phyloP scores from a whole-genome alignment of 371 early-diverging fungal genomes.

The Circinella umbellata region DNA sequence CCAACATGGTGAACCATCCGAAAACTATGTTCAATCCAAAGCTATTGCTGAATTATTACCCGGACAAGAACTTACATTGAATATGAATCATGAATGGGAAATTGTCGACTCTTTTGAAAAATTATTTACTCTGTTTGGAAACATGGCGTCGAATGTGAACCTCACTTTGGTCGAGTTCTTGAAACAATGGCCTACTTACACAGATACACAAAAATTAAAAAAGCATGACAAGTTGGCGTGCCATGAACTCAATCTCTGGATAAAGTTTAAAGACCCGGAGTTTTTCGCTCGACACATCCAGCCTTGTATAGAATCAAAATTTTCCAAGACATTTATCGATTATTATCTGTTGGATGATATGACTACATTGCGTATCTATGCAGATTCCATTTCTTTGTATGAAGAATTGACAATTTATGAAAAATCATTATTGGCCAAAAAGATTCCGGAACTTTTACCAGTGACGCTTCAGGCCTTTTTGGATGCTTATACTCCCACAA shows the following conservation, averaged over 20 bases:
- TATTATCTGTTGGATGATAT: constrained; percentile 47
- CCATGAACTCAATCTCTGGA: constrained; percentile 63
- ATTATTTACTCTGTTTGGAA: constrained; percentile 30
- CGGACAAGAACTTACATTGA: constrained; percentile 2
- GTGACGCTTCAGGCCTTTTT: constrained; percentile 36
- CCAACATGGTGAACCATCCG: constrained; percentile 22
- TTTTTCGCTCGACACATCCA: constrained; percentile 49
- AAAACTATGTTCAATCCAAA: constrained; percentile 30
- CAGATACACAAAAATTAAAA: constrained; percentile 26
- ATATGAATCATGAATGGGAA: constrained; percentile 45
- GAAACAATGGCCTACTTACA: constrained; percentile 28
- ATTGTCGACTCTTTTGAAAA: constrained; percentile 42
- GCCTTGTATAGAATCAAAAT: constrained; percentile 55
- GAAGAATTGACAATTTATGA: constrained; percentile 40
- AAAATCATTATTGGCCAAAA: constrained; percentile 52
- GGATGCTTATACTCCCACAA: constrained; percentile 24
- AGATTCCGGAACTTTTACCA: constrained; percentile 31
- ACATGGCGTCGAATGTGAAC: constrained; percentile 4
- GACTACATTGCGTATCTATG: constrained; percentile 30
- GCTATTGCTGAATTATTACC: constrained; percentile 20
- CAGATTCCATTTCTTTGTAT: constrained; percentile 34
- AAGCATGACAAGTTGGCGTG: constrained; percentile 41
- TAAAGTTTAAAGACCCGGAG: constrained; percentile 51
- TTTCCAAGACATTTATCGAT: constrained; percentile 59
- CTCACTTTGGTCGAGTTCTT: constrained; percentile 28